Evolutionary conservation across 352 stramenopile species (phyloP).

Genomic region (Aphanomyces stellatus): DNA sequence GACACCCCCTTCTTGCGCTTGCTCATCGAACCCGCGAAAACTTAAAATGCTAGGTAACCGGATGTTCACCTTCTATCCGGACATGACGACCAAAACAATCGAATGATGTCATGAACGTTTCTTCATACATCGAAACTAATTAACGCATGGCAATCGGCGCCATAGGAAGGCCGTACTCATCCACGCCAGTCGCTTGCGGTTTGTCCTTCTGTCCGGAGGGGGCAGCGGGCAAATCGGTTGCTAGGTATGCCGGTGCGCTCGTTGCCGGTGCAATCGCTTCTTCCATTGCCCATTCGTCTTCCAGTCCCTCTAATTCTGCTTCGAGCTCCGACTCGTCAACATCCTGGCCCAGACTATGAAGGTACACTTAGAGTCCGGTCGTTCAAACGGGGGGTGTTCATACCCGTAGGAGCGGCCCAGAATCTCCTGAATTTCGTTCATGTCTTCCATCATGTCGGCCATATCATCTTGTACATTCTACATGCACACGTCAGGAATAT

Average conservation of each 20-base stretch:
- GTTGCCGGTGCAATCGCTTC: slow-evolving; percentile 34
- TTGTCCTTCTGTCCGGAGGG: slow-evolving; percentile 39
- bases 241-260: slow-evolving; percentile 53
- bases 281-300: slow-evolving; percentile 89
- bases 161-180: slow-evolving; percentile 72
- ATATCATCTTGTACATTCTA: slow-evolving; percentile 95
- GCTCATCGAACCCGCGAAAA: slow-evolving; percentile 30
- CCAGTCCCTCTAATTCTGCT: slow-evolving; percentile 89
- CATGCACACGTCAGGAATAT: neutral
- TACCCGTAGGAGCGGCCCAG: slow-evolving; percentile 93
- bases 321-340: slow-evolving; percentile 94
- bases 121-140: neutral
- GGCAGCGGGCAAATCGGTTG: slow-evolving; percentile 43
- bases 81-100: neutral
- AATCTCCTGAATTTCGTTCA: slow-evolving; percentile 97
- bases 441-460: slow-evolving; percentile 96
- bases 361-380: neutral
- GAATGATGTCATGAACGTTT: too few species aligned
- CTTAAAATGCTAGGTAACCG: too few species aligned
- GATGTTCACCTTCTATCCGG: too few species aligned
- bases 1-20: slow-evolving; percentile 74
- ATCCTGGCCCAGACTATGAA: slow-evolving; percentile 82
- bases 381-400: neutral
- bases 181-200: slow-evolving; percentile 28
- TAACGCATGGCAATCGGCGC: slow-evolving; percentile 12